Evolutionary conservation across 257 asterid species (phyloP), one percentile per base, ranked within the genome.

Genomic region (Solanum boliviense): DNA sequence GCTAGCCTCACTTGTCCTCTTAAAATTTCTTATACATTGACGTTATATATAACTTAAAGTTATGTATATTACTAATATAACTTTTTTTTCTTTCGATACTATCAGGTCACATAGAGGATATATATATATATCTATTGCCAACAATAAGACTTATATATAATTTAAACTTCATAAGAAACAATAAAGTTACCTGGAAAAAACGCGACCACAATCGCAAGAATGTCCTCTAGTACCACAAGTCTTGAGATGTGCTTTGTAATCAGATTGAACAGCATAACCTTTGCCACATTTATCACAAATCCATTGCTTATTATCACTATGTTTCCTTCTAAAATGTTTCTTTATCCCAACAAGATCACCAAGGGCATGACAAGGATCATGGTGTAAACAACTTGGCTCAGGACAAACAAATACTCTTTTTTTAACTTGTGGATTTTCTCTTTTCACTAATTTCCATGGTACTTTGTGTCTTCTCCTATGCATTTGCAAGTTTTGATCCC

Each of bases 201-300:
- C 96, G 48, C 94, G 95, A 86, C 98, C 98, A 44, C 98, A 94
- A 36, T 93, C 96, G 7, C 98, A 94, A 52, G 95, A 92, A 79
- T 94, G 98, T 62, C 98, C 98, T 18, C 96, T 92, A 29, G 98
- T 93, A 68, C 98, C 98, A 86, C 98, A 94, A 60, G 95, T 94
- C 34, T 94, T 94, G 92, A 94, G 92, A 56, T 94, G 98, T 10
- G 98, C 98, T 82, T 94, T 94, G 75, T 91, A 94, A 46, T 94
- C 98, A 9, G 98, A 93, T 78, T 93, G 98, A 6, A 94, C 98
- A 13, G 98, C 98, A 89, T 94, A 94, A 1, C 93, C 98, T 34
- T 94, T 94, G 0, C 94, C 89, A 91, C 98, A 94, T 84, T 92
- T 93, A n/a, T 92, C 93, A 86, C 98, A 94, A 60, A 93, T 92